Conservation (phyloP, 2,329 filamentous ascomycete species). For the Seiridium cupressi region DNA sequence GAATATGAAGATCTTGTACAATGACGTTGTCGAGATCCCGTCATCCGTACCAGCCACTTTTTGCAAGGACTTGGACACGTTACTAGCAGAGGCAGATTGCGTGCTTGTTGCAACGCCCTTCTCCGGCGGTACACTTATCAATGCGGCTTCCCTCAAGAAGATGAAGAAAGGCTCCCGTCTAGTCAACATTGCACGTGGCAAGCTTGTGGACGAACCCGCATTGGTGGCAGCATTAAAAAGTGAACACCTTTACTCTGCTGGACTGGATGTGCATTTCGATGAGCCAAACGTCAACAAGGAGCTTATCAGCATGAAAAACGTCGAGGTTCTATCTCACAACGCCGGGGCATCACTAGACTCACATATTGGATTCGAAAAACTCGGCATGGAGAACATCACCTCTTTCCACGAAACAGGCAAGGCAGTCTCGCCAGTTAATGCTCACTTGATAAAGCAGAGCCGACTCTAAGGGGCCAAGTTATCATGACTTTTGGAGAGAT, state of each 20-base stretch:
- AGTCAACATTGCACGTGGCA: slow-evolving; percentile 8
- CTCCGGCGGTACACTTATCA: slow-evolving; percentile 24
- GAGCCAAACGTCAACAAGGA: slow-evolving; percentile 8
- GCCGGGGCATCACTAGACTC: slow-evolving; percentile 7
- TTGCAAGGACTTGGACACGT: background rate
- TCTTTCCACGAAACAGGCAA: slow-evolving; percentile 4
- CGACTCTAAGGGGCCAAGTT: background rate
- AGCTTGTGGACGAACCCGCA: slow-evolving; percentile 4
- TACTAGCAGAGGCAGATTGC: slow-evolving; percentile 7
- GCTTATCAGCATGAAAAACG: slow-evolving; percentile 7
- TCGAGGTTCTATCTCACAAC: slow-evolving; percentile 7
- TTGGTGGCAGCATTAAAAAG: slow-evolving; percentile 1
- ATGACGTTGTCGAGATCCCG: slow-evolving; percentile 8
- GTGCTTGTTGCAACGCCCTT: slow-evolving; percentile 6
- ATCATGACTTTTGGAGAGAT: too few species aligned
- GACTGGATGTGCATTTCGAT: slow-evolving; percentile 6
- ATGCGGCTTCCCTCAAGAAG: background rate
- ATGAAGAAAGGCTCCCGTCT: slow-evolving; percentile 8
- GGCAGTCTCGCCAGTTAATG: slow-evolving; percentile 6
- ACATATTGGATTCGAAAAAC: slow-evolving; percentile 6
- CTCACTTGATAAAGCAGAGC: slow-evolving; percentile 5
- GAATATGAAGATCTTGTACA: slow-evolving; percentile 8
- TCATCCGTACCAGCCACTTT: slow-evolving; percentile 1
- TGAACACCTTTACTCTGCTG: slow-evolving; percentile 6
- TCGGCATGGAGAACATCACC: slow-evolving; percentile 8